Percentiles rank a stretch among this genome's conserved stretches.
Conservation (phyloP, 2,329 filamentous ascomycete genomes). For the Keithomyces neogunnii region DNA sequence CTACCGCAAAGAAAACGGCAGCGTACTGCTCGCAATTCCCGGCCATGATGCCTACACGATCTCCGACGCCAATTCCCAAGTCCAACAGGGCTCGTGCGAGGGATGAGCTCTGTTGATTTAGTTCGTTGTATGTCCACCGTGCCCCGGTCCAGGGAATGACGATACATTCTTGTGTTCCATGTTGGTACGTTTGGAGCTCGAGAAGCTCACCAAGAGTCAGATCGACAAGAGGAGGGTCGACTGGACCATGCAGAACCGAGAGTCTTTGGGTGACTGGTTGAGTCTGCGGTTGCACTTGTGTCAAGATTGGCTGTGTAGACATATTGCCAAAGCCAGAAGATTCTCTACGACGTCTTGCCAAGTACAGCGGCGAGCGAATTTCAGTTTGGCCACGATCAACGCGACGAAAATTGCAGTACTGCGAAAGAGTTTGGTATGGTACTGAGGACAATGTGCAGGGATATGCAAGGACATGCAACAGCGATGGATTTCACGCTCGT, state of each 20-base stretch:
- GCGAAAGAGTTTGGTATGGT: too few species aligned
- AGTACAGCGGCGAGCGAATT: not conserved
- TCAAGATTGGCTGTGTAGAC: not conserved
- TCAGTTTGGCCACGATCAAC: not conserved
- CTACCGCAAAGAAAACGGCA: constrained; percentile 64
- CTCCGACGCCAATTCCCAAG: constrained; percentile 58
- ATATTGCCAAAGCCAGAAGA: not conserved
- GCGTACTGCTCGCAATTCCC: constrained; percentile 76
- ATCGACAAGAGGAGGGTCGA: constrained; percentile 60
- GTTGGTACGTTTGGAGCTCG: constrained; percentile 58
- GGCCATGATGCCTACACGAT: constrained; percentile 69
- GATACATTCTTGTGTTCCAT: constrained; percentile 58
- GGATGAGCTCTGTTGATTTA: constrained; percentile 52
- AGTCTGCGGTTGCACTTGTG: constrained; percentile 2
- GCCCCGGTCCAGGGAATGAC: constrained; percentile 70
- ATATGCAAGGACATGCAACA: too few species aligned
- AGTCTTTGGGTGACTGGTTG: constrained; percentile 17
- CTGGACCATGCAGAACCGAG: constrained; percentile 59
- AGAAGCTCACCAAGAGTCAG: constrained; percentile 66
- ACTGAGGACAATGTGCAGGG: too few species aligned
- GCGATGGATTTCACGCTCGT: too few species aligned
- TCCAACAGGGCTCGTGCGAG: constrained; percentile 59
- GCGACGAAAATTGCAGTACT: not conserved
- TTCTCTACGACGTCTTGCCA: not conserved
- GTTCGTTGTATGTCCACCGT: constrained; percentile 62